Base-by-base conservation (phyloP, 2,329 filamentous ascomycete species). In the Pseudocercospora cruenta region DNA sequence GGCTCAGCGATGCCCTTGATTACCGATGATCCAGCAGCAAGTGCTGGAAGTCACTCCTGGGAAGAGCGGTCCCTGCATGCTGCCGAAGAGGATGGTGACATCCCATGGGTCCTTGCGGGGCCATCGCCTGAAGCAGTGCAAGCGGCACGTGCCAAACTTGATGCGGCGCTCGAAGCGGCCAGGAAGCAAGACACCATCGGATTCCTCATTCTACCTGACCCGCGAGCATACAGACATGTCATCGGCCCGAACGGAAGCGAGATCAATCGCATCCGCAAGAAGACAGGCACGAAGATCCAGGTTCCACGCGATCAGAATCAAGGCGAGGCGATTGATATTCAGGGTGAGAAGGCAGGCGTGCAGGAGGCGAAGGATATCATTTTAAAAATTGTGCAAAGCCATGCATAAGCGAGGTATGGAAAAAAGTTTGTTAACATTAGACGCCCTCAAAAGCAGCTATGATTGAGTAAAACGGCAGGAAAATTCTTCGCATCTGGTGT, bases 281-380 rank as follows among this genome's bases (percentile, higher is more conserved):
- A 95, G 83, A 97, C 93, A 60, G 92, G 91, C 63, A 97, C 94
- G 81, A 93, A 91, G 81, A 96, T 99, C 77, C 93, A 94, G 70
- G 94, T 21, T 12, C 67, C 95, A 22, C 89, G 92, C 71, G 90
- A 92, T 75, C 91, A 96, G 79, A 83, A 83, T 58, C 81, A 82
- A 72, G 86, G 84, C 22, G 94, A 97, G 79, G 92, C 94, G 3
- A 97, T 99, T 77, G 93, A 97, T 82, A 91, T 99, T 74, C 84
- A 90, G 39, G 95, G 95, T 45, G 87, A 85, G 63, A 87, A 87
- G 75, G 91, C 93, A 16, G 93, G 92, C 12, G 88, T 96, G 43
- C 92, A 97, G 80, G 86, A 91, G 78, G 95, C 95, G 58, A 93
- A 91, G 82, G 89, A 96, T 66, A 84, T 96, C 77, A 97, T 99